Evolutionary conservation across 768 basidiomycete species (phyloP), one percentile per base, ranked within the genome.

Genomic region (Lactifluus rugatus): DNA sequence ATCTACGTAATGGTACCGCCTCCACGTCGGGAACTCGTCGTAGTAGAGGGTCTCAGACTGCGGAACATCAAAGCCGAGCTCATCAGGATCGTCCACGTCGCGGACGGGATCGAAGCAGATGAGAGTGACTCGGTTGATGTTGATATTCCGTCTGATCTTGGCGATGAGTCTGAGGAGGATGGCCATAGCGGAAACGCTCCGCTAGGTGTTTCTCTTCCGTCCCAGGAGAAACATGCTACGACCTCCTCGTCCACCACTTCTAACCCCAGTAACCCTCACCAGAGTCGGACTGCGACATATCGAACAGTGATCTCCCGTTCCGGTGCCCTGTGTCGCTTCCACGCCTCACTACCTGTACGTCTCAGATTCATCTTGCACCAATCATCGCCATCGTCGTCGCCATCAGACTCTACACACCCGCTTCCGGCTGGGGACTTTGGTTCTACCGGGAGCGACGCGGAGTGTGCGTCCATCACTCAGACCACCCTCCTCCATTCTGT

Each of bases 311-410:
- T 97, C 26, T 84, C 91, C 13, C 81, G 87, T 7, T 93, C 93
- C 14, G 95, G 95, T 47, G 93, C 93, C 44, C 87, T 91, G 19
- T 93, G 92, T 69, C 84, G 92, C 47, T 93, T 96, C 68, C 93
- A 96, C 64, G 81, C 84, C 0, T 77, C 81, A 46, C 80, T 79
- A 14, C 78, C 87, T 3, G 80, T 93, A 59, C 87, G 79, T 62
- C 76, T 91, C 39, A 82, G 92, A 3, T 88, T 97, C 59, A 74
- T 94, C 28, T 75, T 97, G 16, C 91, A 91, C 65, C 84, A 81
- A 52, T 73, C 78, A 19, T 74, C 76, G 4, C 74, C 78, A 19
- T 75, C 51, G 68, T 74, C 31, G 78, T 83, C n/a, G 76, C 82
- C 16, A 64, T 76, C 25, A 73, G 79, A 62, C 72, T 75, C 47